phyloP scores from a whole-genome alignment of 805 yeast genomes.

The Hermanozyma aechmeae region DNA sequence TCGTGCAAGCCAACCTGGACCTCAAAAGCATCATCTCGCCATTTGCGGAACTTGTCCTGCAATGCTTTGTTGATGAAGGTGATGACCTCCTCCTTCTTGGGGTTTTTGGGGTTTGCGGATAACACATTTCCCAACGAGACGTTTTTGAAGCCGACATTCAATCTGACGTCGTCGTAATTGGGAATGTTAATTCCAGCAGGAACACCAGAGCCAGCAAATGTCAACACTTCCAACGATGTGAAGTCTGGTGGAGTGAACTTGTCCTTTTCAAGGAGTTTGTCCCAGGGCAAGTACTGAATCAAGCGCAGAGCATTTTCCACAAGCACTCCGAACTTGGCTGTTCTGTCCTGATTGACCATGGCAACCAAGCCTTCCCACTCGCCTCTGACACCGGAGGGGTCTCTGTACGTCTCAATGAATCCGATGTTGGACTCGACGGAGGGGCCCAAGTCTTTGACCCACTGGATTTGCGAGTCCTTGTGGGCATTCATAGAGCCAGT shows the following conservation, averaged over 20 bases:
- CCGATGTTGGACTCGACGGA: slow-evolving; percentile 68
- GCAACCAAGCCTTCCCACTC: slow-evolving; percentile 93
- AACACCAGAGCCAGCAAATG: slow-evolving; percentile 83
- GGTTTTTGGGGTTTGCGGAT: slow-evolving; percentile 54
- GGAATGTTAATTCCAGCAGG: slow-evolving; percentile 95
- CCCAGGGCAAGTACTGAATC: slow-evolving; percentile 72
- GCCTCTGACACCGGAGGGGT: slow-evolving; percentile 85
- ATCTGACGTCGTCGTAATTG: slow-evolving; percentile 81
- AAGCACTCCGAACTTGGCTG: slow-evolving; percentile 65
- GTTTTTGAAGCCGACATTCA: slow-evolving; percentile 78
- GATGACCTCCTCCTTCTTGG: slow-evolving; percentile 57
- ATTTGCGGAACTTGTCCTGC: slow-evolving; percentile 53
- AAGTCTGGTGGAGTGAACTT: slow-evolving; percentile 88
- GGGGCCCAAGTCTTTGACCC: slow-evolving; percentile 87
- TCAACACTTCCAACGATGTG: slow-evolving; percentile 80
- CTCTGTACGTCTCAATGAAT: slow-evolving; percentile 87
- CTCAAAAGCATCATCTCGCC: slow-evolving; percentile 75
- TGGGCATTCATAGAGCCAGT: slow-evolving; percentile 84
- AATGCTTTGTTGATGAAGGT: slow-evolving; percentile 52
- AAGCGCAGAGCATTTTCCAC: slow-evolving; percentile 60
- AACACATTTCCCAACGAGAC: slow-evolving; percentile 83
- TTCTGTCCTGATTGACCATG: slow-evolving; percentile 80
- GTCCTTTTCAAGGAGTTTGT: slow-evolving; percentile 65
- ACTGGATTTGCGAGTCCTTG: slow-evolving; percentile 70
- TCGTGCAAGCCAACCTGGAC: slow-evolving; percentile 94